phyloP scores from a whole-genome alignment of 345 rosid genomes.

The Excoecaria cochinchinensis region DNA sequence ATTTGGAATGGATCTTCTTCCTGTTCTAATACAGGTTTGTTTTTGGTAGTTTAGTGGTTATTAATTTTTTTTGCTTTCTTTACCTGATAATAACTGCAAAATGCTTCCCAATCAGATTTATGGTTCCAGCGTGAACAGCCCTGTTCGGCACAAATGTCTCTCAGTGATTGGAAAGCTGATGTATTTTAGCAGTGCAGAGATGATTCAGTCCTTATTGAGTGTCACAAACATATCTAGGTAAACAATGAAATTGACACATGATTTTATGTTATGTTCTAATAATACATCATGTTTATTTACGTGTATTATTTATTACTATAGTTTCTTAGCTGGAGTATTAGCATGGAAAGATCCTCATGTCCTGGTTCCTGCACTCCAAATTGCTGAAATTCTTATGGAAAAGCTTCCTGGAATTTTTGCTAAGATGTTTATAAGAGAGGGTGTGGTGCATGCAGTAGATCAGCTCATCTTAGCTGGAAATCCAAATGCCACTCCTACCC shows the following conservation, averaged over 20 bases:
- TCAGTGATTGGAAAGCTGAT: constrained; percentile 92
- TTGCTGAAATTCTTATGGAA: constrained; percentile 97
- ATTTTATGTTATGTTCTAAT: constrained; percentile 1
- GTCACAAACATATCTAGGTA: constrained; percentile 95
- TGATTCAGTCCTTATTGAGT: constrained; percentile 82
- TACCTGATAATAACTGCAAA: constrained; percentile 14
- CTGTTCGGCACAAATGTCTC: constrained; percentile 95
- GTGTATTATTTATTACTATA: constrained; percentile 28
- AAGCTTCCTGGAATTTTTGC: constrained; percentile 96
- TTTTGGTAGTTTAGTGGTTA: constrained; percentile 9
- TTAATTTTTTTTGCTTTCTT: constrained; percentile 11
- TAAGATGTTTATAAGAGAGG: constrained; percentile 93
- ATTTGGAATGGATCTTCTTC: constrained; percentile 96
- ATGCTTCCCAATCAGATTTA: constrained; percentile 62
- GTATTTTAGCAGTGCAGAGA: constrained; percentile 87
- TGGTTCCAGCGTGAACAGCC: constrained; percentile 93
- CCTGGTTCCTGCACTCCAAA: constrained; percentile 93
- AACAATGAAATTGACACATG: constrained; percentile 9
- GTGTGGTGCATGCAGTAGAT: constrained; percentile 98
- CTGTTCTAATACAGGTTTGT: constrained; percentile 86
- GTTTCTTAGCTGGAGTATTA: constrained; percentile 95
- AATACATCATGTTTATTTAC: constrained; percentile 15
- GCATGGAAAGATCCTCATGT: constrained; percentile 99
- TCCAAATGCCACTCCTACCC: constrained; percentile 40
- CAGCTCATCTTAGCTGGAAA: constrained; percentile 79